phyloP scores from a whole-genome alignment of 495 filamentous ascomycete species.

The Neurospora sp. region DNA sequence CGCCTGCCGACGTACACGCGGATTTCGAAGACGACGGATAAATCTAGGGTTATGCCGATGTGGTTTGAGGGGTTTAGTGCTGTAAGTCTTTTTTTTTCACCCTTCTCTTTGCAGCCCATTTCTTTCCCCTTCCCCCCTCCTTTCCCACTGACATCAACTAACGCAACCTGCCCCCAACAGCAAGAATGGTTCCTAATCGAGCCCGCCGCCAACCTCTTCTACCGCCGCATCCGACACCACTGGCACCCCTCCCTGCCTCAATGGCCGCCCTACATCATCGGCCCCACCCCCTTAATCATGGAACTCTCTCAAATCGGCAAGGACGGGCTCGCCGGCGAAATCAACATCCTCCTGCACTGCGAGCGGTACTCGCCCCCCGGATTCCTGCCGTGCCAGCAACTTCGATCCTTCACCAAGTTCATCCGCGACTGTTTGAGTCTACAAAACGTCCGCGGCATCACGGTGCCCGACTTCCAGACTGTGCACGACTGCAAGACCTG shows the following conservation, averaged over 20 bases:
- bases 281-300: neutral
- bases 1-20: neutral
- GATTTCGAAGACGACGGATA: neutral
- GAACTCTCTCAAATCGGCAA: neutral
- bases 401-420: neutral
- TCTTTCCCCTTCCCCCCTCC: neutral
- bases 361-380: neutral
- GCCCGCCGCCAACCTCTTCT: neutral
- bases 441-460: neutral
- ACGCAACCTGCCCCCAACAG: neutral
- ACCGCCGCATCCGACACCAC: neutral
- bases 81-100: neutral
- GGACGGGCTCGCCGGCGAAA: neutral
- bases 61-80: neutral
- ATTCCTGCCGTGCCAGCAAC: neutral
- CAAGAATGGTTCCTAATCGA: neutral
- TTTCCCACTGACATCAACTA: too few relatives aligned
- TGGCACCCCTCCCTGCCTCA: neutral
- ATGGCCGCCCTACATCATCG: slow-evolving; percentile 1
- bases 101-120: too few relatives aligned
- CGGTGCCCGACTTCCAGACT: neutral
- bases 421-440: neutral
- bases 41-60: neutral
- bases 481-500: neutral
- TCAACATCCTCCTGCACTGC: neutral